A percentile compares a stretch with the other conserved stretches of the same genome.
Evolutionary conservation across 2,329 filamentous ascomycete genomes (phyloP).

Genomic region (Hymenoscyphus albidus): DNA sequence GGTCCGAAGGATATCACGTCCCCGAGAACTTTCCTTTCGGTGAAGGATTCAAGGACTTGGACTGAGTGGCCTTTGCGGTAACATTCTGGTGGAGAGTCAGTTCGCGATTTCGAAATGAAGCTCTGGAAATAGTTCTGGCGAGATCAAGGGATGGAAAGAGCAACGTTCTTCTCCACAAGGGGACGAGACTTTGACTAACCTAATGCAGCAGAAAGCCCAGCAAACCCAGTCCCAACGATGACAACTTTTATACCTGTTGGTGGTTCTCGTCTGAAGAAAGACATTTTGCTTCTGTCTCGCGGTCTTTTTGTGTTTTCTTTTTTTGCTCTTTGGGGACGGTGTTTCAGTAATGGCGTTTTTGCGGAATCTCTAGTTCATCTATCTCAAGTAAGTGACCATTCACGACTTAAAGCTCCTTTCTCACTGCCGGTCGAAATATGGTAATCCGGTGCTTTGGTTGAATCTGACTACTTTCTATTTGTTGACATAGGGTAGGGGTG

Average conservation of each 20-base stretch:
- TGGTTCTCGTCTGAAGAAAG: constrained; percentile 40
- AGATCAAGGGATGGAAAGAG: not conserved
- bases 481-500: not conserved
- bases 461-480: not conserved
- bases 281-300: constrained; percentile 13
- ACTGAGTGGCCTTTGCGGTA: constrained; percentile 55
- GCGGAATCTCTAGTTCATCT: not conserved
- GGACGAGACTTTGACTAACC: not conserved
- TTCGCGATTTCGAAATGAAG: not conserved
- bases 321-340: not conserved
- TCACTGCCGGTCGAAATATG: not conserved
- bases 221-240: constrained; percentile 55
- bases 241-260: constrained; percentile 46
- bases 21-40: constrained; percentile 43
- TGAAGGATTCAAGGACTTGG: constrained; percentile 46
- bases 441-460: not conserved
- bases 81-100: constrained; percentile 41
- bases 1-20: constrained; percentile 53
- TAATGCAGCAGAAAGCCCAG: constrained; percentile 54
- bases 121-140: not conserved
- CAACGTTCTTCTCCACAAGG: not conserved
- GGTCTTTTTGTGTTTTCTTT: not conserved
- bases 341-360: not conserved
- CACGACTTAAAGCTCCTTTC: not conserved
- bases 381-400: not conserved